Base-by-base conservation (phyloP, 2,329 filamentous ascomycete species). In the Zarea fungicola region DNA sequence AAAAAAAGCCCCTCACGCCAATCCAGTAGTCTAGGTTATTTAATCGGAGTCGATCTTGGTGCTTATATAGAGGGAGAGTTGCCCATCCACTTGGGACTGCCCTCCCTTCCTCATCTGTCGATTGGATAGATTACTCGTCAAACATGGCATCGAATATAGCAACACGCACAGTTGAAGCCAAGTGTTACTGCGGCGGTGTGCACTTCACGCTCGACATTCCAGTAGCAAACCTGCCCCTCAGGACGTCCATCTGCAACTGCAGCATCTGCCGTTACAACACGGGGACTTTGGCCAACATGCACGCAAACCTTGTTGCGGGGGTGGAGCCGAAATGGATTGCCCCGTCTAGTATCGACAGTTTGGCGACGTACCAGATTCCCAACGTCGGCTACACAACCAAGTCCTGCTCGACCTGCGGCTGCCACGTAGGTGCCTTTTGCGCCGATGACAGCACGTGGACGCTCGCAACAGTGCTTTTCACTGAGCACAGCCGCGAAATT, bases 401-500 rank as follows among this genome's bases (percentile, higher is more conserved):
- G 52, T 75, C 75, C 51, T 76, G 73, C 60, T 65, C 61, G 11
- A 69, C 67, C 0, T 76, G 73, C 48, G 71, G 73, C 42, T 69
- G 69, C 45, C 72, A 75, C 49, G 60, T 74, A n/a, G 66, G 66
- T 4, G 65, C 68, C 42, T 55, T 63, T 16, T 64, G 61, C 19
- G 43, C 65, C 2, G 55, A 59, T 16, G 58, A 61, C 4, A 58
- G 57, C 18, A 54, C 61, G 10, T 76, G 71, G 71, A 61, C 62
- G 3, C 53, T 69, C 4, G 62, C 70, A 1, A 63, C 64, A 0
- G 69, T 69, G 41, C 65, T 74, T 13, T 72, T 76, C 29, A 51
- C 57, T 7, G 61, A 68, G 18, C 63, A 68, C 32, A 60, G 65
- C 6, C 58, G 60, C 4, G 57, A 64, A 5, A 58, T 60, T 16